Base-by-base conservation (phyloP, 2,329 filamentous ascomycete species). In the Cryphonectria naterciae region DNA sequence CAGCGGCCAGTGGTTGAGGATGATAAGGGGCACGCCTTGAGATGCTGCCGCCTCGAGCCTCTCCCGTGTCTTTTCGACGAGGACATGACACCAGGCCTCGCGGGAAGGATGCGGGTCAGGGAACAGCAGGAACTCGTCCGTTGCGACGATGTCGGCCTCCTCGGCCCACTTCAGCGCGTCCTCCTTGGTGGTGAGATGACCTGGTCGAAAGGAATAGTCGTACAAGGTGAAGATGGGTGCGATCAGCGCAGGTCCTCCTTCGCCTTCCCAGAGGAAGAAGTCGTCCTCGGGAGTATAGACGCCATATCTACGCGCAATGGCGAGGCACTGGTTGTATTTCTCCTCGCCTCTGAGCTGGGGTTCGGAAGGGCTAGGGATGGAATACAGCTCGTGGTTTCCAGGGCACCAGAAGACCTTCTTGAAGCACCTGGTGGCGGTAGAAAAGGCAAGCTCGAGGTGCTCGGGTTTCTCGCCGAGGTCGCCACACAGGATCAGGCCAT, bases 331-430 rank as follows among this genome's bases (percentile, higher is more conserved):
- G 71, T 82, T 78, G 78, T 89, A 89, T 76, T 88, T 89, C 64
- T 78, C 80, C 75, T 86, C 84, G 69, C 87, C 87, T 5, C 82
- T 77, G 3, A 83, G 78, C 71, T 80, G 76, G 69, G 74, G 74
- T 49, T 80, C 68, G 37, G 65, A 54, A 1, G 79, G 28, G 10
- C 75, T 72, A 35, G 82, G 80, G 68, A 87, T 76, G 1, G 85
- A 86, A 77, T 88, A 89, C 13, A 89, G 81, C 79, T 88, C 86
- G 74, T 89, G 86, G 75, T 88, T 88, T 6, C 87, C 87, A 0
- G 86, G 86, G 10, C 84, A 83, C 87, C 87, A 89, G 75, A 83
- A 88, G 37, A 88, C 86, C 28, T 75, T 72, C 8, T 72, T 73
- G 73, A 82, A 82, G 60, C 75, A 75, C 56, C 72, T 73, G 28